Evolutionary conservation across 2,329 filamentous ascomycete species (phyloP), one percentile per base, ranked within the genome.

Genomic region (Ascocoryne sarcoides): DNA sequence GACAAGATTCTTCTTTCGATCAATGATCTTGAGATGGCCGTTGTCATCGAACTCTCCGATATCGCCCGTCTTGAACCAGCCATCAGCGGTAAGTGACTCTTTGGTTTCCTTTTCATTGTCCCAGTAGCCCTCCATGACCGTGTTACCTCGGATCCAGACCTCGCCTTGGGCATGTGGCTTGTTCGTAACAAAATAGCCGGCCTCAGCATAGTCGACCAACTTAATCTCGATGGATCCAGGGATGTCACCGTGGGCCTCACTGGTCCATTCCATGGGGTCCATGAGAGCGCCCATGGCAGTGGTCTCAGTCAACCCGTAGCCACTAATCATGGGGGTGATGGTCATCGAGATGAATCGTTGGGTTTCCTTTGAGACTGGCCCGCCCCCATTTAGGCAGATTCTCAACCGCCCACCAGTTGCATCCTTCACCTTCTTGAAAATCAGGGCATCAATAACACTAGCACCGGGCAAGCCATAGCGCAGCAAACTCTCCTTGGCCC

Each of bases 231-330:
- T 64, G 2, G 75, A 79, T 3, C 77, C 77, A 3, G 86, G 77
- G 23, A 89, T 69, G 32, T 88, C 82, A 14, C 90, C 90, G 43
- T 93, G 77, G 15, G 84, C 75, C 19, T 71, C 65, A 38, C 82
- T 72, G 8, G 83, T 85, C 79, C 84, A 95, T 49, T 89, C 79
- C 45, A 88, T 66, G 0, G 90, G 90, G 51, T 85, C 84, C 61
- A 82, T 83, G 29, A 90, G 65, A 9, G 79, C 73, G 41, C 84
- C 84, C 68, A 84, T 87, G 80, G 84, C 86, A 49, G 79, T 79
- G 2, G 90, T 95, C 67, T 96, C 90, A 1, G 90, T 96, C 52
- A 96, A 69, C 44, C 92, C 90, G 60, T 96, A 96, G 7, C 90
- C 90, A 49, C 72, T 76, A 52, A 95, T 78, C 88, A 96, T 94